A percentile compares a stretch with the other conserved stretches of the same genome.
phyloP scores from a whole-genome alignment of 208 protist species.

The Acanthamoeba pearcei region DNA sequence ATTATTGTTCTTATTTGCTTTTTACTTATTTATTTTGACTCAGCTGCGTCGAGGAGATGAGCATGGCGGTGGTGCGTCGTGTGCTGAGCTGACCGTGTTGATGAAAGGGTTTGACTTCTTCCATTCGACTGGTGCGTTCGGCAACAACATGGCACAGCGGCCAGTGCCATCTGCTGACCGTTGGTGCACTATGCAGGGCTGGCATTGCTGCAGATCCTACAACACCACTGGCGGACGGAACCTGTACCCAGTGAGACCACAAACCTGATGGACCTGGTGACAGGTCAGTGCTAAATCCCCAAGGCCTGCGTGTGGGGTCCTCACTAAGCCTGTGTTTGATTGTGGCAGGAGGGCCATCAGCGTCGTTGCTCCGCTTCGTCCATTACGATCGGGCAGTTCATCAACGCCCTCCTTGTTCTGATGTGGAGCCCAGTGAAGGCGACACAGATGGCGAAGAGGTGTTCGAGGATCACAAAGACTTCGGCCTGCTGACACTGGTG shows the following conservation, averaged over 20 bases:
- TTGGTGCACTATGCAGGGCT: not conserved
- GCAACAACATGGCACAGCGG: not conserved
- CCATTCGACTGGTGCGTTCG: not conserved
- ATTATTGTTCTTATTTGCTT: not conserved
- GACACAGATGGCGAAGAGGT: not conserved
- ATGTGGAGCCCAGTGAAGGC: not conserved
- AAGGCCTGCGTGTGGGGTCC: not conserved
- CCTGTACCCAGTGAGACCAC: not conserved
- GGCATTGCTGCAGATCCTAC: not conserved
- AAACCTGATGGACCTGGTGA: not conserved
- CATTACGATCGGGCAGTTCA: not conserved
- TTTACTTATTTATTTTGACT: too few relatives aligned
- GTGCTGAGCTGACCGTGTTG: not conserved
- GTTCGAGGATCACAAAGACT: slow-evolving; percentile 38
- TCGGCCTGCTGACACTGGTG: not conserved
- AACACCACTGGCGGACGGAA: not conserved
- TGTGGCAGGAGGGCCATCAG: not conserved
- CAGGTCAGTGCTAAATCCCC: not conserved
- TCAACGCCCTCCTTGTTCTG: too few relatives aligned
- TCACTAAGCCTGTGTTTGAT: not conserved
- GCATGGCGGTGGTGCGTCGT: too few relatives aligned
- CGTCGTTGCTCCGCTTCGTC: not conserved
- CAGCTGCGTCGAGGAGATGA: too few relatives aligned
- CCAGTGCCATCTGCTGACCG: not conserved
- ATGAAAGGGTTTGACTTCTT: not conserved